Evolutionary conservation across 306 rosid genomes (phyloP).

Genomic region (Ormosia emarginata): DNA sequence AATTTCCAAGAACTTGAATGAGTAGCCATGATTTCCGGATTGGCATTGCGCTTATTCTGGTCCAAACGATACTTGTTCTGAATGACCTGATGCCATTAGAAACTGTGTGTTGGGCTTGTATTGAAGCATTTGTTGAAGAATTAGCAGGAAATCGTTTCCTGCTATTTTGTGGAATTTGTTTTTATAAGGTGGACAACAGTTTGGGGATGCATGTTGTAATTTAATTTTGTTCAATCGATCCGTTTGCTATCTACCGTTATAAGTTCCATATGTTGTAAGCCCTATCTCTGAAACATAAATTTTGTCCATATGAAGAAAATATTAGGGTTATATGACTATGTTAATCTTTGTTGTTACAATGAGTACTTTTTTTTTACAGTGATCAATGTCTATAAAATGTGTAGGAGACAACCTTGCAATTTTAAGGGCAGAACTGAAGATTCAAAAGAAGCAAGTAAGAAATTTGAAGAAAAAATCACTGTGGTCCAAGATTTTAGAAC

Average conservation of each 20-base stretch:
- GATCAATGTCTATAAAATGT: conserved; percentile 30
- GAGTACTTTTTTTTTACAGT: background rate
- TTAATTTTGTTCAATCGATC: background rate
- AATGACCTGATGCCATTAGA: too few species aligned
- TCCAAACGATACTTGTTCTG: too few species aligned
- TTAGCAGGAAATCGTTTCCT: background rate
- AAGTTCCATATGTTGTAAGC: background rate
- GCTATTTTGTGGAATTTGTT: background rate
- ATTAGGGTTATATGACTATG: background rate
- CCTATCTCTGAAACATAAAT: background rate
- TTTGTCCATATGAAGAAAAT: background rate
- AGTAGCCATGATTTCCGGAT: too few species aligned
- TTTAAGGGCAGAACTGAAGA: conserved; percentile 86
- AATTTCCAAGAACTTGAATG: too few species aligned
- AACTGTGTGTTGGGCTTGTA: too few species aligned
- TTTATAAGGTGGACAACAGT: background rate
- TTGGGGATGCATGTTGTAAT: background rate
- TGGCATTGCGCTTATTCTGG: too few species aligned
- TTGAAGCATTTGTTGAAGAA: background rate
- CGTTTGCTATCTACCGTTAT: background rate
- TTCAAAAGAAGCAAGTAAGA: conserved; percentile 93
- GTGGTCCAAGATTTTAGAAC: conserved; percentile 95
- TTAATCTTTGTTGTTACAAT: background rate
- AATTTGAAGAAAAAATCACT: conserved; percentile 91
- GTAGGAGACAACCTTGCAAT: conserved; percentile 94